phyloP scores from a whole-genome alignment of 2,329 filamentous ascomycete species.

The Xylariaceae sp. region DNA sequence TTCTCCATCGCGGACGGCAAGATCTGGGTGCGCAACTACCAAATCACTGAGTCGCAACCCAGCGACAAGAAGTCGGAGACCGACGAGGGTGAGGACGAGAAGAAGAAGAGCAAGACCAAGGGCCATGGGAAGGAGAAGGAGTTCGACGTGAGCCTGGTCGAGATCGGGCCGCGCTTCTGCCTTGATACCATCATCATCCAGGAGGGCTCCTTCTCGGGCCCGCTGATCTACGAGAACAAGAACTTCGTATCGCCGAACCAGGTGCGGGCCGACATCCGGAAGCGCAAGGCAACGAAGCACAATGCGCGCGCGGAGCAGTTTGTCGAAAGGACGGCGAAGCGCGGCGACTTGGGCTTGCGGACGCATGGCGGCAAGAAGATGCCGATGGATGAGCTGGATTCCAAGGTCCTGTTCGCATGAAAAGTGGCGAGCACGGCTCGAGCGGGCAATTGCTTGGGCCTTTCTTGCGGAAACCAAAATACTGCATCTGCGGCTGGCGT shows the following conservation, averaged over 20 bases:
- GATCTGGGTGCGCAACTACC: conserved; percentile 94
- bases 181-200: conserved; percentile 88
- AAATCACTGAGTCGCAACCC: conserved; percentile 80
- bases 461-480: too few species aligned
- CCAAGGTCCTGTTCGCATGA: conserved; percentile 71
- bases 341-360: conserved; percentile 70
- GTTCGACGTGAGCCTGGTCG: conserved; percentile 77
- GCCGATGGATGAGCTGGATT: conserved; percentile 69
- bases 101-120: conserved; percentile 35
- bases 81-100: conserved; percentile 22
- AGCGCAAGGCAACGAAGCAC: conserved; percentile 73
- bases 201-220: conserved; percentile 87
- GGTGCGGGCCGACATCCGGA: conserved; percentile 74
- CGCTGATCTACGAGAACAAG: conserved; percentile 97
- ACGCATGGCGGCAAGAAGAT: conserved; percentile 59
- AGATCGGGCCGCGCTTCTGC: conserved; percentile 91
- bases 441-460: too few species aligned
- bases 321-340: conserved; percentile 69
- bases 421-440: not conserved
- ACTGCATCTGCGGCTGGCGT: too few species aligned
- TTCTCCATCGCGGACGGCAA: conserved; percentile 90
- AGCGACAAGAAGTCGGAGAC: conserved; percentile 43
- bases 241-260: conserved; percentile 97
- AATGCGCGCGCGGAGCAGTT: conserved; percentile 70
- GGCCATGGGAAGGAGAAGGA: conserved; percentile 44